Evolutionary conservation across 1,284 basidiomycete species (phyloP).

Genomic region (Marasmius tenuissimus): DNA sequence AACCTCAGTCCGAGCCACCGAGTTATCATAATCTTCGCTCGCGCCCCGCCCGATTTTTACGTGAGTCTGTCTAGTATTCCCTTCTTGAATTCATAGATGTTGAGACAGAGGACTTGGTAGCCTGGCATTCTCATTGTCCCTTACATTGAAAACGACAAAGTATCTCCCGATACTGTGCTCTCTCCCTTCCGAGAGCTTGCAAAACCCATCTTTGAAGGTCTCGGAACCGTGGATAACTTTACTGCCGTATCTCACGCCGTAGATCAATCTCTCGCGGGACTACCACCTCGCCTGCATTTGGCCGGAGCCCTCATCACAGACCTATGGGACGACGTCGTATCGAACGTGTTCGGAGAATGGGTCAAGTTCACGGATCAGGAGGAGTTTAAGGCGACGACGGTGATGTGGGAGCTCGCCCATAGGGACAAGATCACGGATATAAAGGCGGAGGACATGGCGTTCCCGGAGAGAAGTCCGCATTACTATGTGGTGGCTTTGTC

Average conservation of each 20-base stretch:
- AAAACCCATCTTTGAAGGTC: background rate
- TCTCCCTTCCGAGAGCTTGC: background rate
- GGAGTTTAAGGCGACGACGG: background rate
- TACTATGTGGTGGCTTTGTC: slow-evolving; percentile 2
- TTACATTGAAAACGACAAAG: background rate
- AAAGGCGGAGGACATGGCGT: slow-evolving; percentile 3
- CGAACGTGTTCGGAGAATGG: slow-evolving; percentile 13
- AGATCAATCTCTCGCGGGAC: slow-evolving; percentile 14
- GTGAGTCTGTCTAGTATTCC: background rate
- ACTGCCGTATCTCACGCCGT: slow-evolving; percentile 17
- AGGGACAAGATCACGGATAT: slow-evolving; percentile 9
- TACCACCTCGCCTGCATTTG: slow-evolving; percentile 15
- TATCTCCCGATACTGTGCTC: background rate
- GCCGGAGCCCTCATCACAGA: slow-evolving; percentile 16
- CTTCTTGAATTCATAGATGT: background rate
- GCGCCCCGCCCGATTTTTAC: background rate
- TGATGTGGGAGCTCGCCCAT: background rate
- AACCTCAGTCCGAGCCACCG: background rate
- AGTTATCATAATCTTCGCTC: background rate
- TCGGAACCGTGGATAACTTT: background rate
- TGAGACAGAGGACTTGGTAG: background rate
- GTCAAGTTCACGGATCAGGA: background rate
- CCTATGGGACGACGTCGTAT: slow-evolving; percentile 12
- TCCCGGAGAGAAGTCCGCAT: slow-evolving; percentile 11
- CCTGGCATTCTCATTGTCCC: background rate